phyloP scores from a whole-genome alignment of 208 protist species.

The Trypanosoma caninum region DNA sequence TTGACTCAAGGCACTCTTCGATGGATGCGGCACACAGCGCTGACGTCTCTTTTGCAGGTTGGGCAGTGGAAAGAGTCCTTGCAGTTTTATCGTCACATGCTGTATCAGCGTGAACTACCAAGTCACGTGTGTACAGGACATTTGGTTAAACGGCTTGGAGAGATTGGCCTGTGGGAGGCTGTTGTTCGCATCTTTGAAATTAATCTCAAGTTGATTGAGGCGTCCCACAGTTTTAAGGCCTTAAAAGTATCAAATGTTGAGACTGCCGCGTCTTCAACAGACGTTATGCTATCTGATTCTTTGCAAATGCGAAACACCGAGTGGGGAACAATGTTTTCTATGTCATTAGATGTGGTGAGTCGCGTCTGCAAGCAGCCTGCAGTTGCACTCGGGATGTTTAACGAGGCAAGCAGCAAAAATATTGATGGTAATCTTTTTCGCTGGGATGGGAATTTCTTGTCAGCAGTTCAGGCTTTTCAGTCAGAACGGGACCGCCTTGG shows the following conservation, averaged over 20 bases:
- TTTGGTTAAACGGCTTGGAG: constrained; percentile 38
- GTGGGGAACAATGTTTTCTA: constrained; percentile 58
- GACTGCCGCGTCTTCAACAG: not conserved
- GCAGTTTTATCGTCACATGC: constrained; percentile 42
- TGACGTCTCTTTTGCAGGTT: constrained; percentile 32
- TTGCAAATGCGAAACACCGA: not conserved
- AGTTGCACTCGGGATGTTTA: constrained; percentile 24
- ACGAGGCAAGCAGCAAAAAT: constrained; percentile 6
- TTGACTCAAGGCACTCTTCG: constrained; percentile 9
- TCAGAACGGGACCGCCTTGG: constrained; percentile 22
- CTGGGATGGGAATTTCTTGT: constrained; percentile 56
- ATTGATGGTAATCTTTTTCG: constrained; percentile 25
- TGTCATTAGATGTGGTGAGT: constrained; percentile 39
- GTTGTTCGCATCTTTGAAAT: constrained; percentile 44
- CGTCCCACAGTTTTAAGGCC: not conserved
- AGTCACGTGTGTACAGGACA: constrained; percentile 39
- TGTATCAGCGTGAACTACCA: constrained; percentile 50
- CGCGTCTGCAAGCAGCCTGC: constrained; percentile 16
- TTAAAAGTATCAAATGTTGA: not conserved
- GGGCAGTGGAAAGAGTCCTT: constrained; percentile 40
- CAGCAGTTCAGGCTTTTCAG: constrained; percentile 36
- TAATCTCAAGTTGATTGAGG: constrained; percentile 33
- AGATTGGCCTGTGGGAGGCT: constrained; percentile 24
- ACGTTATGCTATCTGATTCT: not conserved
- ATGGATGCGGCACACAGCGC: constrained; percentile 36